phyloP scores from a whole-genome alignment of 352 stramenopile species.

The Phytophthora constricta region DNA sequence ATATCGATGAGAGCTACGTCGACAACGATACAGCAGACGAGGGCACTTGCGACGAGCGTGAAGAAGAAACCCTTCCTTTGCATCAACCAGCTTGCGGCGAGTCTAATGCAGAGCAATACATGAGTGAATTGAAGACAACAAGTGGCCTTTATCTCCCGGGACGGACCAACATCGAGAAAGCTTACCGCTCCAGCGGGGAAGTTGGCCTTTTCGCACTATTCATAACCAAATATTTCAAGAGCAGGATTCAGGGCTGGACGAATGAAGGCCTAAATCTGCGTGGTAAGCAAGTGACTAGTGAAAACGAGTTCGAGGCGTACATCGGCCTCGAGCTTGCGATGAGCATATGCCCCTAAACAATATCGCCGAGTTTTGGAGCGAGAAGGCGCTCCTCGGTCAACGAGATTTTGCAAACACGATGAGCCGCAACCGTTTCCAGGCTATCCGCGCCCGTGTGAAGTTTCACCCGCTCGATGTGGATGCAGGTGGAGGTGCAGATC shows the following conservation, averaged over 20 bases:
- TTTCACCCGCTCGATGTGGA: neutral
- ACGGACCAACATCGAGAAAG: no score
- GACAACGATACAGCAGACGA: no score
- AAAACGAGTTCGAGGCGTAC: conserved; percentile 7
- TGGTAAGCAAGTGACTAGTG: neutral
- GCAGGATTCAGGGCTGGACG: neutral
- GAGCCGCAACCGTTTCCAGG: neutral
- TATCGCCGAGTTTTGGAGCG: conserved; percentile 9
- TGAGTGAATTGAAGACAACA: no score
- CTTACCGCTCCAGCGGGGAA: no score
- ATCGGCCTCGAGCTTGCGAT: conserved; percentile 2
- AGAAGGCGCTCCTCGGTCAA: neutral
- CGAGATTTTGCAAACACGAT: neutral
- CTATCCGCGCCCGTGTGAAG: neutral
- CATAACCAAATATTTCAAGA: neutral
- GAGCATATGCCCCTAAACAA: conserved; percentile 10
- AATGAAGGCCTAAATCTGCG: neutral
- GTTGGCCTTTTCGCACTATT: conserved; percentile 4
- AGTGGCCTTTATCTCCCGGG: no score
- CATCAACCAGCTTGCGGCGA: no score
- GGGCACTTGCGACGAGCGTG: no score
- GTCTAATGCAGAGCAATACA: no score
- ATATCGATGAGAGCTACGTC: no score
- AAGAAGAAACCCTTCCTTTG: no score
- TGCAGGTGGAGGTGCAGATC: neutral